A percentile compares a stretch with the other conserved stretches of the same genome.
Evolutionary conservation across 352 stramenopile genomes (phyloP).

Genomic region (Phytophthora podocarpi): DNA sequence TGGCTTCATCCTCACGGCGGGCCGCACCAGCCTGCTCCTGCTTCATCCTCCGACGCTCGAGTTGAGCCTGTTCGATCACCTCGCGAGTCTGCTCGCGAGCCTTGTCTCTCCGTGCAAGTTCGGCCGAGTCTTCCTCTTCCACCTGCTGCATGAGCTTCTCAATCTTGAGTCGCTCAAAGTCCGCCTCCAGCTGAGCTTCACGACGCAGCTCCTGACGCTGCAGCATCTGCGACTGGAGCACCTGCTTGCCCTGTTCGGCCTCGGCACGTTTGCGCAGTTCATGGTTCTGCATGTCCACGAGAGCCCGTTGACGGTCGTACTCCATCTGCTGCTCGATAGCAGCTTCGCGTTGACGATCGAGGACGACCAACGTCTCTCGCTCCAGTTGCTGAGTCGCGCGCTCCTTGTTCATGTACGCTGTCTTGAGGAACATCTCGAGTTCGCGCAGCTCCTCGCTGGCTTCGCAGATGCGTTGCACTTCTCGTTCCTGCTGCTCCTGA

Average conservation of each 20-base stretch:
- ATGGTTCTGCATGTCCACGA: conserved; percentile 71
- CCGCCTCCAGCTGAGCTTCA: conserved; percentile 71
- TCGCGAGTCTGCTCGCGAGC: conserved; percentile 63
- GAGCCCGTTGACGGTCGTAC: conserved; percentile 83
- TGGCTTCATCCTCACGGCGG: conserved; percentile 48
- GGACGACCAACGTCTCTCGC: conserved; percentile 67
- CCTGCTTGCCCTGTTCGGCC: conserved; percentile 70
- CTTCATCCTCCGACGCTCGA: conserved; percentile 40
- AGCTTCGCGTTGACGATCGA: conserved; percentile 77
- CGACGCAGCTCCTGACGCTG: conserved; percentile 64
- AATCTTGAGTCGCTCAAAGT: conserved; percentile 83
- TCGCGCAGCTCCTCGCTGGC: conserved; percentile 90
- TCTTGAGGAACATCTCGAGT: conserved; percentile 89
- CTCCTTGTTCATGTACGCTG: conserved; percentile 95
- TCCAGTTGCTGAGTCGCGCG: conserved; percentile 90
- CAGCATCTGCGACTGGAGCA: conserved; percentile 73
- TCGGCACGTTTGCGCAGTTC: conserved; percentile 66
- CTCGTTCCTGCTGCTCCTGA: conserved; percentile 77
- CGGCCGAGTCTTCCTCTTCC: conserved; percentile 80
- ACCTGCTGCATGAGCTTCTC: conserved; percentile 89
- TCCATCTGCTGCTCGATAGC: conserved; percentile 95
- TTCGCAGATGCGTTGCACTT: conserved; percentile 92
- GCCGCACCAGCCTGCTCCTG: conserved; percentile 37
- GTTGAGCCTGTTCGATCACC: conserved; percentile 60
- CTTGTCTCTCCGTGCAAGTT: conserved; percentile 65